Evolutionary conservation across 2,329 filamentous ascomycete genomes (phyloP), one percentile per base, ranked within the genome.

Genomic region (Fusarium solani-melongenae): DNA sequence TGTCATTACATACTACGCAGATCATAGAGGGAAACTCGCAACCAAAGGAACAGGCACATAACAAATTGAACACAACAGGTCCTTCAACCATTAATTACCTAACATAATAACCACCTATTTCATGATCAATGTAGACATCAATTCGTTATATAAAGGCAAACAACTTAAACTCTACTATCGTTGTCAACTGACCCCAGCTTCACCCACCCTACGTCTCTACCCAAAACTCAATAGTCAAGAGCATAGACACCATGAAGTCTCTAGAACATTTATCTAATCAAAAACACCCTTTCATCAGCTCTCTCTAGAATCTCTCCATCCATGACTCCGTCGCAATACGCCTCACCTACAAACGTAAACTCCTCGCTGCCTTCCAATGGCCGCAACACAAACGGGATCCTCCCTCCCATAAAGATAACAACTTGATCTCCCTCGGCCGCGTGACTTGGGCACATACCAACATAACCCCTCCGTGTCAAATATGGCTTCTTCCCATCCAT

Each of bases 401-500:
- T 62, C n/a, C 33, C 60, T 17, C 46, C 60, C 31, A 8, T 38
- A 20, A 62, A 49, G 46, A 62, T 10, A 14, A 62, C 60, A 22
- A 62, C 60, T 17, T 17, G 12, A 9, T 62, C 34, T 2, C 60
- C 60, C 14, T 55, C 44, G 24, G 4, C 33, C 6, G 33, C 33
- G 3, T 38, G 33, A 20, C 24, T 46, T 29, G 44, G 31, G 39
- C 59, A 51, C 33, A 62, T 33, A 4, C 59, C 59, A 27, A 62
- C n/a, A 39, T 62, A 62, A 12, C 59, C 59, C 11, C 2, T 38
- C 1, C 12, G 6, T 1, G 59, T 62, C 14, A 62, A n/a, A 14
- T 62, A 62, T 2, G 44, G 59, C 9, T 53, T 62, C 59, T 39
- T 62, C 9, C 59, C 59, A 31, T 51, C 27, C 59, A 62, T 53